These are phyloP conservation scores for Metschnikowia lochheadii DNA, from an alignment of 805 yeast genomes.

Conservation along the genomic window DNA sequence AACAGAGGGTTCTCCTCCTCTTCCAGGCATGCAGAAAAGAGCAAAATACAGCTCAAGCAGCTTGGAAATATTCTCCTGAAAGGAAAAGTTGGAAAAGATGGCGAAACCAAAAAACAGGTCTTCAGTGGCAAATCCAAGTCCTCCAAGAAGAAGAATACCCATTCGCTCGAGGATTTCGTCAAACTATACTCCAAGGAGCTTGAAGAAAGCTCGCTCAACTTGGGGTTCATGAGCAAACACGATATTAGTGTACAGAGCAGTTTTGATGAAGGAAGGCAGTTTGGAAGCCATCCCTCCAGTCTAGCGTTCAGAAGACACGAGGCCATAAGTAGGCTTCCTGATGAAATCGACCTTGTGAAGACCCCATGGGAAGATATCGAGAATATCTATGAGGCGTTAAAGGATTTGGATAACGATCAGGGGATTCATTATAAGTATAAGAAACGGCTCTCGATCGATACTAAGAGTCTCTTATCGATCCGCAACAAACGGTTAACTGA, in stretches of 20 bases:
- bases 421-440: constrained; percentile 36
- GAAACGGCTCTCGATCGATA: constrained; percentile 29
- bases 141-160: background rate
- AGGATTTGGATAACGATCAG: constrained; percentile 34
- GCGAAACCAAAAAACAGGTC: background rate
- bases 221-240: constrained; percentile 36
- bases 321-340: constrained; percentile 30
- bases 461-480: constrained; percentile 28
- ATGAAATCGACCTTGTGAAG: constrained; percentile 31
- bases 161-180: constrained; percentile 9
- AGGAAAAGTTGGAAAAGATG: constrained; percentile 23
- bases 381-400: constrained; percentile 28
- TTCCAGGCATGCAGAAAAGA: background rate
- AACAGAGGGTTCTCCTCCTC: background rate
- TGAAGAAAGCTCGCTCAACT: constrained; percentile 24
- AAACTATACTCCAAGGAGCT: constrained; percentile 13
- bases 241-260: constrained; percentile 34
- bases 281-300: constrained; percentile 30
- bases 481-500: constrained; percentile 30
- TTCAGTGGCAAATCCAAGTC: constrained; percentile 2
- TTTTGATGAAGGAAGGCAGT: constrained; percentile 34
- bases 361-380: constrained; percentile 29
- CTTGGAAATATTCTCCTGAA: constrained; percentile 32
- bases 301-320: constrained; percentile 33
- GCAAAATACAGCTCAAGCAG: constrained; percentile 26